Percentiles rank a stretch among this genome's conserved stretches.
Conservation (phyloP, 257 asterid genomes). For the Lithospermum erythrorhizon region DNA sequence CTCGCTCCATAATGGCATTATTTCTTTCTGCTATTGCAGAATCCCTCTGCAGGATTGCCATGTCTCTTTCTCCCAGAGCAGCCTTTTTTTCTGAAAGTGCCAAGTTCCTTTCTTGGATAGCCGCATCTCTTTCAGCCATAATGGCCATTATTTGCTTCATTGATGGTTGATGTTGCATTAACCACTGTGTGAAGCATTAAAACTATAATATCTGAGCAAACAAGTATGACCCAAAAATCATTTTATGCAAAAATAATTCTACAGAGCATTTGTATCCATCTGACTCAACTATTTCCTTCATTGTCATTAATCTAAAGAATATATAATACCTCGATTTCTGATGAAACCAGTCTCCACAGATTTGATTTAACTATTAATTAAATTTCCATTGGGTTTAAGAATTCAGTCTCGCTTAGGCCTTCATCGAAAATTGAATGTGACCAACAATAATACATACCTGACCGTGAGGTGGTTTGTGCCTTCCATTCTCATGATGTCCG, state of each 20-base stretch:
- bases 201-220: slow-evolving; percentile 4
- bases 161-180: slow-evolving; percentile 93
- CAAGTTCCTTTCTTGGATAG: slow-evolving; percentile 80
- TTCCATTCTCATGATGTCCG: slow-evolving; percentile 79
- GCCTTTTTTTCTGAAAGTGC: slow-evolving; percentile 86
- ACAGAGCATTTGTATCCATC: neutral
- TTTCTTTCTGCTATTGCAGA: slow-evolving; percentile 79
- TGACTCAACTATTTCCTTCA: neutral
- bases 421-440: slow-evolving; percentile 4
- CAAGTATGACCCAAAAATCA: too few relatives aligned
- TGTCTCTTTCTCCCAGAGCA: slow-evolving; percentile 83
- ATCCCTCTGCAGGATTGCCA: slow-evolving; percentile 82
- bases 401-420: neutral
- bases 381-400: neutral
- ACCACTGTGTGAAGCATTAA: slow-evolving; percentile 46
- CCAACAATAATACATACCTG: slow-evolving; percentile 34
- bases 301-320: neutral
- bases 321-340: neutral
- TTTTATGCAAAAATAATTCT: neutral
- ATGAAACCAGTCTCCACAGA: neutral
- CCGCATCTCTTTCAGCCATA: slow-evolving; percentile 93
- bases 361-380: neutral
- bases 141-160: slow-evolving; percentile 93
- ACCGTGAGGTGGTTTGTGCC: slow-evolving; percentile 76
- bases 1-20: slow-evolving; percentile 77